phyloP scores from a whole-genome alignment of 257 asterid species.

The Gentiana dahurica region DNA sequence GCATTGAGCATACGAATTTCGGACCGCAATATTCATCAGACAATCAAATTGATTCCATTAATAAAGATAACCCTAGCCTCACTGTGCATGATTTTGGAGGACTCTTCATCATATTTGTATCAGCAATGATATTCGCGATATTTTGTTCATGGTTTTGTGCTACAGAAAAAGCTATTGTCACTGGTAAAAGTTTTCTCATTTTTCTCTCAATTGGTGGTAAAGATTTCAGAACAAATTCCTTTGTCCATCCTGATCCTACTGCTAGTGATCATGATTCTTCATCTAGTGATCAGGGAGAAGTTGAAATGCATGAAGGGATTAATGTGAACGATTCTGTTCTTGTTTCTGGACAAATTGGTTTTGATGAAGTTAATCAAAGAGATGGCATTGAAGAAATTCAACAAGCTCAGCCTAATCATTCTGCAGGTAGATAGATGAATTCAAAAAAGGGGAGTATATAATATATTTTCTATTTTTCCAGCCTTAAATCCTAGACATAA shows the following conservation, averaged over 20 bases:
- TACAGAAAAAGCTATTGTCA: slow-evolving; percentile 2
- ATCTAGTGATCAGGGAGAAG: background rate
- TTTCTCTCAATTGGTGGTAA: background rate
- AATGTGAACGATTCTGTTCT: background rate
- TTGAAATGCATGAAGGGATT: background rate
- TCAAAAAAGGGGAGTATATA: background rate
- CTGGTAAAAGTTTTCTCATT: no score
- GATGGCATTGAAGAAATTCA: background rate
- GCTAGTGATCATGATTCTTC: background rate
- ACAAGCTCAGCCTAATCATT: background rate
- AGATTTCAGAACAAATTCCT: background rate
- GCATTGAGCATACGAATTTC: slow-evolving; percentile 23
- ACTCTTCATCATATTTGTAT: slow-evolving; percentile 40
- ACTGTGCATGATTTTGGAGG: slow-evolving; percentile 37
- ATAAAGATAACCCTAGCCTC: slow-evolving; percentile 33
- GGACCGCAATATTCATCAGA: slow-evolving; percentile 40
- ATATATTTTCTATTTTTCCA: no score
- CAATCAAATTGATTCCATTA: slow-evolving; percentile 34
- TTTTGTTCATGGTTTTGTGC: slow-evolving; percentile 9
- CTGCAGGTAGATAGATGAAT: background rate
- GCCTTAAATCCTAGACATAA: no score
- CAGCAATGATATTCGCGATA: slow-evolving; percentile 24
- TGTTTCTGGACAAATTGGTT: background rate
- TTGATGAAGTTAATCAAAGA: slow-evolving; percentile 1
- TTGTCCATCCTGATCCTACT: background rate